Evolutionary conservation across 2,329 filamentous ascomycete species (phyloP).

Genomic region (Pleurostoma richardsiae): DNA sequence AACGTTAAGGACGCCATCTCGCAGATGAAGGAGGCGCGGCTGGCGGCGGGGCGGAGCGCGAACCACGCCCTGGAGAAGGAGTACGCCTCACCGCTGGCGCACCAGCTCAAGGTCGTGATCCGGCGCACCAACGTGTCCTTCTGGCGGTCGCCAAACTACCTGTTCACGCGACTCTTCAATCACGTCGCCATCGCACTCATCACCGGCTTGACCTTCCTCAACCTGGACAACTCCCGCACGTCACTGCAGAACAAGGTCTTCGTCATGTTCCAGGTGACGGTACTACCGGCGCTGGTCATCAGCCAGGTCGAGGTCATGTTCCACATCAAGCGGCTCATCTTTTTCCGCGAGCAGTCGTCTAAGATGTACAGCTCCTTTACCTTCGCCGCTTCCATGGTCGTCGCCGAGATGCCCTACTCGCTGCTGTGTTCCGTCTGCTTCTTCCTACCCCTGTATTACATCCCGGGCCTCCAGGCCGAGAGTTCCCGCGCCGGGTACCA

Average conservation of each 20-base stretch:
- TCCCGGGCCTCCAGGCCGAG: constrained; percentile 65
- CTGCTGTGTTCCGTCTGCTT: constrained; percentile 75
- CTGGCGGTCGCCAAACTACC: constrained; percentile 85
- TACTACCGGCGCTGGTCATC: constrained; percentile 78
- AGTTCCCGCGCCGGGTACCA: constrained; percentile 72
- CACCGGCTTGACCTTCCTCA: constrained; percentile 73
- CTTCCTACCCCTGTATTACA: constrained; percentile 80
- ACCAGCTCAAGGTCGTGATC: constrained; percentile 74
- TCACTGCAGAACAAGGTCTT: constrained; percentile 84
- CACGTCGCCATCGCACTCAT: constrained; percentile 74
- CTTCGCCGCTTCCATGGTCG: constrained; percentile 72
- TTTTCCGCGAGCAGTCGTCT: constrained; percentile 78
- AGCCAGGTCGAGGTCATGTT: constrained; percentile 82
- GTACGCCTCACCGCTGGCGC: constrained; percentile 73
- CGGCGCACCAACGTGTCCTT: constrained; percentile 70
- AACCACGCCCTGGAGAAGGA: constrained; percentile 61
- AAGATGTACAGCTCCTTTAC: constrained; percentile 83
- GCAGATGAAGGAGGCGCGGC: constrained; percentile 59
- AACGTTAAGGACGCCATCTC: constrained; percentile 61
- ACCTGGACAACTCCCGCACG: constrained; percentile 69
- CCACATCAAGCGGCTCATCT: constrained; percentile 72
- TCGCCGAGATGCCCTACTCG: constrained; percentile 81
- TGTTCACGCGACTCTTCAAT: constrained; percentile 82
- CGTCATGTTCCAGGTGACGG: constrained; percentile 84
- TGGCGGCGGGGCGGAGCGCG: constrained; percentile 28